Evolutionary conservation across 2,329 filamentous ascomycete species (phyloP).

Genomic region (Penicillium sp.): DNA sequence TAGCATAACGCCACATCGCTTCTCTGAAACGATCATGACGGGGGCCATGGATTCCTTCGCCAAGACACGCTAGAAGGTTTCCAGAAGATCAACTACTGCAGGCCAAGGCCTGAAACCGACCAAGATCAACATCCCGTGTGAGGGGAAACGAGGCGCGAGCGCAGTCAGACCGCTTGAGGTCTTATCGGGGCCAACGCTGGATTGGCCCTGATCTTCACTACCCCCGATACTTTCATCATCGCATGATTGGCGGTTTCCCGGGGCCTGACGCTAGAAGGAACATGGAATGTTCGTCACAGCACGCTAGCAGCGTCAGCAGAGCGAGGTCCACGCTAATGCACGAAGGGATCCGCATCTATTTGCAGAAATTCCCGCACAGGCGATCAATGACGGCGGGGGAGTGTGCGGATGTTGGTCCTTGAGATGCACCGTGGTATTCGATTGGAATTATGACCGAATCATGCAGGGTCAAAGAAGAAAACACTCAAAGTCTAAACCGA

Average conservation of each 20-base stretch:
- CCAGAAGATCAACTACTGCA: constrained; percentile 9
- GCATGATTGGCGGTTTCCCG: background rate
- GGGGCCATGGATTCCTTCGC: background rate
- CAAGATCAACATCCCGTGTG: constrained; percentile 3
- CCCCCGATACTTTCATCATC: background rate
- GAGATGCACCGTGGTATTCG: no score
- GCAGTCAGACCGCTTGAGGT: constrained; percentile 13
- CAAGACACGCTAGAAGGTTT: constrained; percentile 15
- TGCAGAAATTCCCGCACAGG: constrained; percentile 21
- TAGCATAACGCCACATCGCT: no score
- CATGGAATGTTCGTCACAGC: constrained; percentile 15
- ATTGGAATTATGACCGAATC: no score
- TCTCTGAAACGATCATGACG: constrained; percentile 2
- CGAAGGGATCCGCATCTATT: constrained; percentile 13
- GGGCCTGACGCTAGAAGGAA: constrained; percentile 20
- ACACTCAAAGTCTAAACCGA: no score
- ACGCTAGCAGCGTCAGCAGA: constrained; percentile 2
- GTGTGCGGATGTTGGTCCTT: constrained; percentile 1
- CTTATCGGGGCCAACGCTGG: constrained; percentile 10
- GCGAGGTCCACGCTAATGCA: constrained; percentile 10
- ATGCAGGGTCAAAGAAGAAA: no score
- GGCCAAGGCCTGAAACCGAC: background rate
- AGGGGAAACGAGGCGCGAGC: constrained; percentile 4
- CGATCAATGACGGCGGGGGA: background rate
- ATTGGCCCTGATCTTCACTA: background rate